Evolutionary conservation across 352 stramenopile genomes (phyloP), one percentile per base, ranked within the genome.

Genomic region (Globisporangium cylindrosporum): DNA sequence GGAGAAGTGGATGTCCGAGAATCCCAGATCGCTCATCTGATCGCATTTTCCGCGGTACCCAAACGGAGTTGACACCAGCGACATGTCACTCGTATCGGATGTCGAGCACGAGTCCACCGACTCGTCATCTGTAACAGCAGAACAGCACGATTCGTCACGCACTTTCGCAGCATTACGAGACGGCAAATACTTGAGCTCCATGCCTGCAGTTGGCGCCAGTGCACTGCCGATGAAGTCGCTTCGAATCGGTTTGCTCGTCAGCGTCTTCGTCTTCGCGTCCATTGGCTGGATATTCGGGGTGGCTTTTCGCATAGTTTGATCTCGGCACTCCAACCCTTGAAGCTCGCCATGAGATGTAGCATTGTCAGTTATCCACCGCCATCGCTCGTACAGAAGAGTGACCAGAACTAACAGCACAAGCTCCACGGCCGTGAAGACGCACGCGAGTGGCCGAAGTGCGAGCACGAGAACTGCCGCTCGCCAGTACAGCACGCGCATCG

Each of bases 371-470:
- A 20, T 2, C 27, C 20, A 34, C 8, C 9, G 53, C 34, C 18
- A 43, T 20, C 25, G 51, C 29, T 75, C 64, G 25, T 62, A 59
- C 22, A 48, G 27, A 36, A 68, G 62, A 0, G 62, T 58, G 53
- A 68, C n/a, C n/a, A 62, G 43, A 29, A 75, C 34, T n/a, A 78
- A 36, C 32, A 78, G 69, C 57, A 59, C 27, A 25, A 75, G 34
- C 53, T 73, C 66, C 3, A 57, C 46, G 5, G 46, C 9, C 46
- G 69, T 53, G 22, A 78, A 70, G 24, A 73, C 61, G 46, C 62
- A 63, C 14, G 61, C 43, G 36, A 78, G 69, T 22, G 69, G 72
- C 14, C 53, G 60, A 15, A 64, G 27, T 8, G 59, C 27, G 24
- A 61, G 27, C 27, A 62, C 38, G 46, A 67, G 27, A 1, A 32